Base-by-base conservation (phyloP, 2,329 filamentous ascomycete species). In the Scedosporium minutisporum region DNA sequence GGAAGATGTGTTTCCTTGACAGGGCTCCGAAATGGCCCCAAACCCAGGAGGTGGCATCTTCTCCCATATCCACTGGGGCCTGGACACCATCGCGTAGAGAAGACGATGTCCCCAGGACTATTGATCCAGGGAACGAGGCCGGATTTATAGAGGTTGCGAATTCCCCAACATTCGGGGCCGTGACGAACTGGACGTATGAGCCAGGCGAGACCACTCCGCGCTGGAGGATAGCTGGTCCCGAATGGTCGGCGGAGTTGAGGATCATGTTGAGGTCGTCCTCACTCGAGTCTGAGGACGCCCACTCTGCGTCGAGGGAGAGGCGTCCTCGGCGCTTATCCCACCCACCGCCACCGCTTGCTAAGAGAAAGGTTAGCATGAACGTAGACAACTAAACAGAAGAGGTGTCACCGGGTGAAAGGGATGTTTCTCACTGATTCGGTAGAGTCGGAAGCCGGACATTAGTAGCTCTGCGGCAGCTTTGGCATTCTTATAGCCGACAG, bases 241-340 rank as follows among this genome's bases (percentile, higher is more conserved):
- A 57, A 42, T 63, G 62, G 16, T 63, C 53, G 4, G 64, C 44
- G 21, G 79, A 78, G 6, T 83, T 73, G 3, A 75, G 72, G 23
- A 67, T 63, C n/a, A 65, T 65, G 10, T 70, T 63, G 25, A 69
- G 66, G 57, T 76, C 58, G 44, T 60, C 60, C 5, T 59, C 59
- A 44, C 62, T 61, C n/a, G 65, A 63, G 33, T 64, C 70, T 59
- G 48, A 61, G 21, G 63, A 38, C 25, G 60, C 60, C 65, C 65
- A 66, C 12, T 62, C 63, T 29, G 91, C 89, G 69, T 95, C 90
- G 3, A 96, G 79, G 5, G 90, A 91, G 3, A 96, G 76, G 0
- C 96, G 76, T 0, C 91, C 91, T 68, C 88, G 86, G 71, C 93
- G 95, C 63, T 83, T 78, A 16, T 91, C 91, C 91, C 91, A 96